Conservation (phyloP, 768 basidiomycete genomes). For the Rhodotorula babjevae region DNA sequence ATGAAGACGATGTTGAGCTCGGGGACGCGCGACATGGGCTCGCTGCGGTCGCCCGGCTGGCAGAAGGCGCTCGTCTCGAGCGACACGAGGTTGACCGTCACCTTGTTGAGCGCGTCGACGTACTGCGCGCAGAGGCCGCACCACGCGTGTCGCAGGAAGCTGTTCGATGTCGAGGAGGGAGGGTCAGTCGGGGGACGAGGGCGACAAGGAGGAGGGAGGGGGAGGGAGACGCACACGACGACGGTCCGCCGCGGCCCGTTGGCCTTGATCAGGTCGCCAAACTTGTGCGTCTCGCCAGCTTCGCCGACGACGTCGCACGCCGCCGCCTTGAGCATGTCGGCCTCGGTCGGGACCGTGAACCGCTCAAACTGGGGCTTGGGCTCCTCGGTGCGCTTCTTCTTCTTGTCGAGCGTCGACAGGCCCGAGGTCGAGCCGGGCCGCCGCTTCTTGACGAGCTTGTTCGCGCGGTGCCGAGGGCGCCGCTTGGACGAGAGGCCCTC, state of each 20-base stretch:
- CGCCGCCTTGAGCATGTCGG: constrained; percentile 3
- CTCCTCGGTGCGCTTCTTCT: neutral
- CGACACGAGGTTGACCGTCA: constrained; percentile 13
- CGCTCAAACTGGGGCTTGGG: constrained; percentile 15
- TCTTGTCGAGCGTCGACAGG: no score
- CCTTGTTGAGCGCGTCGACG: constrained; percentile 19
- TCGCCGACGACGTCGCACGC: constrained; percentile 23
- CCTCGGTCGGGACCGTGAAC: constrained; percentile 17
- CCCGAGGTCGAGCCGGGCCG: no score
- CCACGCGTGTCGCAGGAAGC: constrained; percentile 13
- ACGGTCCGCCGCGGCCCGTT: constrained; percentile 14
- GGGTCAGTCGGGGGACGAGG: no score
- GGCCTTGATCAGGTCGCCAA: constrained; percentile 20
- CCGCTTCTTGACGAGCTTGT: neutral
- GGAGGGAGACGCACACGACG: constrained; percentile 14
- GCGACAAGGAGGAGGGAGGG: no score
- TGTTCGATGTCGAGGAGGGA: neutral
- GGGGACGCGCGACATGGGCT: constrained; percentile 7
- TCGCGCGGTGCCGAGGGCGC: neutral
- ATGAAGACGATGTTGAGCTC: constrained; percentile 33
- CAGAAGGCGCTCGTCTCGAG: neutral
- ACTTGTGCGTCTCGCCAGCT: constrained; percentile 5
- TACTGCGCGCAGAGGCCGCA: constrained; percentile 33
- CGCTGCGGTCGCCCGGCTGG: neutral
- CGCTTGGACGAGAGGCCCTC: no score